Evolutionary conservation across 2,329 filamentous ascomycete genomes (phyloP).

Genomic region (Whalleya microplaca): DNA sequence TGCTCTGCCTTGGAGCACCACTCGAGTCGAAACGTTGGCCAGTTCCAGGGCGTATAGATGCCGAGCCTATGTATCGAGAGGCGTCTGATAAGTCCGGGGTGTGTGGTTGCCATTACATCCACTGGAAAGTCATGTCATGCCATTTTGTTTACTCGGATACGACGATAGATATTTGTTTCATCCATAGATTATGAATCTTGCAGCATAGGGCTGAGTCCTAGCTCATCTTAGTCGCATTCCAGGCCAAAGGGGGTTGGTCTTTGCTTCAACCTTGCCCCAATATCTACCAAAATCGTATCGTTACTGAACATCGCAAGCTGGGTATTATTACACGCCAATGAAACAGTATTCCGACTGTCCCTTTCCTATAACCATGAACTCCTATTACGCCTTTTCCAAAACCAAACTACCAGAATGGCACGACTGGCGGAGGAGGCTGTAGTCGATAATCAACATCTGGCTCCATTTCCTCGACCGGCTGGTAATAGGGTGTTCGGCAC

Average conservation of each 20-base stretch:
- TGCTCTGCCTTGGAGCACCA: constrained; percentile 54
- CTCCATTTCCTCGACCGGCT: constrained; percentile 11
- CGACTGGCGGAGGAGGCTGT: constrained; percentile 11
- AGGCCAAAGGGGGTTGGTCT: no score
- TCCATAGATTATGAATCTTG: no score
- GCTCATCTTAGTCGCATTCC: no score
- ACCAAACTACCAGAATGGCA: constrained; percentile 24
- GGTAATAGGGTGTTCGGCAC: constrained; percentile 42
- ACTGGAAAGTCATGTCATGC: no score
- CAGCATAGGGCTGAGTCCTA: no score
- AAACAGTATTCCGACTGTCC: background rate
- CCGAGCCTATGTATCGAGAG: constrained; percentile 51
- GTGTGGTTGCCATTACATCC: no score
- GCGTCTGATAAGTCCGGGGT: constrained; percentile 56
- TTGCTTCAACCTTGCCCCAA: no score
- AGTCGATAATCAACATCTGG: constrained; percentile 8
- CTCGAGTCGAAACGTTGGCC: constrained; percentile 63
- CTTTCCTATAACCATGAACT: background rate
- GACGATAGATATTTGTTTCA: no score
- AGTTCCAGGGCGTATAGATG: constrained; percentile 59
- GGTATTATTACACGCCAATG: no score
- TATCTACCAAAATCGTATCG: no score
- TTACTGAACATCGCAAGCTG: no score
- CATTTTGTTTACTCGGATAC: no score
- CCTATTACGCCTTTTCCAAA: background rate